These are phyloP conservation scores for Wickerhamiella qilinensis DNA, from an alignment of 805 yeast genomes.

Conservation along the genomic window DNA sequence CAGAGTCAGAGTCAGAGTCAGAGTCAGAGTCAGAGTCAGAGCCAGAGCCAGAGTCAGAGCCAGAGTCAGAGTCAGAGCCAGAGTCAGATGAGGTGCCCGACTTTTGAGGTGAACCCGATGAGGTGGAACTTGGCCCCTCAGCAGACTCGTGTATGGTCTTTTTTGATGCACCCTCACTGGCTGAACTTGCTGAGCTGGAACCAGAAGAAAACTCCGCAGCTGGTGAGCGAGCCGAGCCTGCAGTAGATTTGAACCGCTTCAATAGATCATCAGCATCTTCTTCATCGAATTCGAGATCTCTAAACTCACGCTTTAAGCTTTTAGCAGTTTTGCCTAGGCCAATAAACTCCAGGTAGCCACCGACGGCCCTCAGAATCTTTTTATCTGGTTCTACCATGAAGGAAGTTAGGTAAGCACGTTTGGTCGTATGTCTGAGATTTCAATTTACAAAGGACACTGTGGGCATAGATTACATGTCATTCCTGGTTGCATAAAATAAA, in stretches of 20 bases:
- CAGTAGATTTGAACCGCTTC: constrained; percentile 12
- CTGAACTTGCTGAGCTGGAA: too few species aligned
- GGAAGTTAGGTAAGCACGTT: background rate
- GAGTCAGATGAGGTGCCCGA: constrained; percentile 3
- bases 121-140: too few species aligned
- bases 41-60: background rate
- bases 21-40: constrained; percentile 4
- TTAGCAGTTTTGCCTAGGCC: constrained; percentile 21
- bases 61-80: constrained; percentile 1
- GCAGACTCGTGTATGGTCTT: too few species aligned
- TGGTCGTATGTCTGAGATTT: background rate
- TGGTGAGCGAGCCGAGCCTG: constrained; percentile 8
- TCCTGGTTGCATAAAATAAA: too few species aligned
- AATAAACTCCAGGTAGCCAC: constrained; percentile 18
- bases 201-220: constrained; percentile 12
- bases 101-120: too few species aligned
- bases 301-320: constrained; percentile 17
- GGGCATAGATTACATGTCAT: too few species aligned
- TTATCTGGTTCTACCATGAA: constrained; percentile 8
- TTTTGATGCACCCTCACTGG: too few species aligned
- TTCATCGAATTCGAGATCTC: constrained; percentile 15
- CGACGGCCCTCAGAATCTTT: constrained; percentile 18
- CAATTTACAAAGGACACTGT: too few species aligned
- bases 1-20: background rate
- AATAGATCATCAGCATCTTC: constrained; percentile 11